Evolutionary conservation across 2,329 filamentous ascomycete species (phyloP), one percentile per base, ranked within the genome.

Genomic region (Fusarium sp.): DNA sequence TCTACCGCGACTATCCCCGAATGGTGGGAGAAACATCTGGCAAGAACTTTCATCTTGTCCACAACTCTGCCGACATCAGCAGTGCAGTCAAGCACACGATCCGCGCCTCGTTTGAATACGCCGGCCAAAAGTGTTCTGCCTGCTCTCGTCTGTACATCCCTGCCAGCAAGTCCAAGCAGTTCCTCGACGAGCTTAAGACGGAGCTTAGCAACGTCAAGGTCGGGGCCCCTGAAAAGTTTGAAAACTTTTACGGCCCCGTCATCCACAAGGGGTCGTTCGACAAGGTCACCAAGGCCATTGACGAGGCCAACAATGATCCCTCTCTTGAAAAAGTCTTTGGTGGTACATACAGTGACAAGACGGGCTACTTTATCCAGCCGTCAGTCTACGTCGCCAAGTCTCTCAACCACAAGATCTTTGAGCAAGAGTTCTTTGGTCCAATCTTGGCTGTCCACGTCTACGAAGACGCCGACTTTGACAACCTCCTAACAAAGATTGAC

Each of bases 1-100:
- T 90, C 67, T 98, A 97, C 85, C 87, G 88, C 72, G 91, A 92
- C 78, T 98, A 98, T 84, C 95, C 94, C 48, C 91, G 94, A 76
- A 93, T 97, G 73, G 94, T 97, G 2, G 94, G 94, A 70, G 94
- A 97, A 87, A 97, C 94, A 16, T 94, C 94, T 71, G 94, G 94
- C 81, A 97, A 97, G 90, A 97, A 97, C 87, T 97, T 95, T 87
- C 94, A 97, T 83, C 85, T 97, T 43, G 83, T 97, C 34, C 94
- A 97, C 85, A 85, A 87, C 52, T 92, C 90, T 2, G 94, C 94
- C 50, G 93, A 97, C 77, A 84, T 96, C 57, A 85, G 90, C 70
- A 96, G 95, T 79, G 94, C 94, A 9, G 94, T 90, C 32, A 87
- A 93, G 72, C 93, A 97, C 81, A 96, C 94, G 5, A 89, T 97